A percentile compares a stretch with the other conserved stretches of the same genome.
Evolutionary conservation across 163 green algal species (phyloP).

Genomic region (Scenedesmus sp.): DNA sequence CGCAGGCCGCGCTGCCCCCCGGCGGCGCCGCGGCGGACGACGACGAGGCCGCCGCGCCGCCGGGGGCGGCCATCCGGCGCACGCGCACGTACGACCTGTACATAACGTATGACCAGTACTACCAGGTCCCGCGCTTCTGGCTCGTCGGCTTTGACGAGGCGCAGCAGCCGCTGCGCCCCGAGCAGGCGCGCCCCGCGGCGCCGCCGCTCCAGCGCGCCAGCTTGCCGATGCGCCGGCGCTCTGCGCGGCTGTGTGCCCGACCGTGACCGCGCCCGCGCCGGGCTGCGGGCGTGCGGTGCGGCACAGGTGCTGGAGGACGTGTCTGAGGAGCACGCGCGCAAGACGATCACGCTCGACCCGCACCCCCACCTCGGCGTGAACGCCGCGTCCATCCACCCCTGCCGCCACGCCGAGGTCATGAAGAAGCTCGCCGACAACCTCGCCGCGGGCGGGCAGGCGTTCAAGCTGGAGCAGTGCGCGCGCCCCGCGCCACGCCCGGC

Average conservation of each 20-base stretch:
- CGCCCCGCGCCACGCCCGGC: too few species aligned
- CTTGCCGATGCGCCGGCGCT: not conserved
- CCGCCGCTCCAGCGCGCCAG: not conserved
- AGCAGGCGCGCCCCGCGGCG: constrained; percentile 60
- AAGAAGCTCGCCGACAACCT: constrained; percentile 79
- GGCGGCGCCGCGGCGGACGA: not conserved
- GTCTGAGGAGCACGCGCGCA: constrained; percentile 84
- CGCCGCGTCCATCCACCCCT: constrained; percentile 91
- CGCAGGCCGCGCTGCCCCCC: constrained; percentile 52
- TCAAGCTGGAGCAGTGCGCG: constrained; percentile 74
- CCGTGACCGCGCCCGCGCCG: not conserved
- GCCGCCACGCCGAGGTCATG: constrained; percentile 89
- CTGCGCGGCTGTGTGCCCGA: not conserved
- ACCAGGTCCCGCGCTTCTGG: constrained; percentile 88
- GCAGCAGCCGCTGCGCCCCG: constrained; percentile 66
- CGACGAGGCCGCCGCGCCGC: too few species aligned
- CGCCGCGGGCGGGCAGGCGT: constrained; percentile 58
- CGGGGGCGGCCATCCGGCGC: constrained; percentile 61
- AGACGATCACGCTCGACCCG: constrained; percentile 91
- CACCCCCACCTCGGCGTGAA: constrained; percentile 82
- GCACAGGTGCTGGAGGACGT: constrained; percentile 90
- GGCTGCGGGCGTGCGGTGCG: not conserved
- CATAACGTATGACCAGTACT: constrained; percentile 93
- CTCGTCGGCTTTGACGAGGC: constrained; percentile 89
- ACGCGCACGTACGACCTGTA: constrained; percentile 93